Evolutionary conservation across 257 asterid species (phyloP), one percentile per base, ranked within the genome.

Genomic region (Ophiorrhiza pumila): DNA sequence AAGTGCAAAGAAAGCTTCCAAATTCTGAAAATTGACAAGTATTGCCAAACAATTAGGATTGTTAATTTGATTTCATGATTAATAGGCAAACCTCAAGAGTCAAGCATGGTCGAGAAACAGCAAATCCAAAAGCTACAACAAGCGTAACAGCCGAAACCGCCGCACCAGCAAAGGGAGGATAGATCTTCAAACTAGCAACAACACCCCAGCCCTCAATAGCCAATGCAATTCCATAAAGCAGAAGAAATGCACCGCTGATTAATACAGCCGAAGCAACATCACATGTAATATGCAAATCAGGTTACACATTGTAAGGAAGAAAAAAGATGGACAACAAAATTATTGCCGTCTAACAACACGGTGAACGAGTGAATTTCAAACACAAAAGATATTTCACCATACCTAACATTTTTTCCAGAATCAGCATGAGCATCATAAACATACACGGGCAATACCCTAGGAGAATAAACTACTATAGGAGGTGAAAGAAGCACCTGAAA

Each of bases 151-250:
- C 99, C 53, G 99, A 95, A 31, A 95, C 98, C 50, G 99, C 97
- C 60, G 99, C 99, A 74, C 99, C 99, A 78, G 95, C 98, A 81
- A 95, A 95, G 15, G 99, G 98, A 49, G 98, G 98, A 85, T 92
- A 88, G 59, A 95, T 90, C 79, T 92, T 92, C 90, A 95, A 90
- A 77, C 99, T 95, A 76, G 99, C 99, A 65, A 95, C 99, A 50
- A 95, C 99, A 56, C 99, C 99, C 99, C 99, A 95, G 68, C 99
- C 98, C 90, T 95, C 99, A 74, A 68, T 85, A 63, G 99, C 99
- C 87, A 95, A 83, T 42, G 97, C 99, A 71, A 95, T 81, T 74
- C 95, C 99, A 61, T 92, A 95, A 68, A 95, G 98, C 89, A 95
- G 76, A 82, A 95, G 96, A 85, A 95, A 95, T 74, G 99, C 98